These are phyloP conservation scores for Batrachochytrium dendrobatidis DNA, from an alignment of 371 early-diverging fungal species.

Conservation along the genomic window DNA sequence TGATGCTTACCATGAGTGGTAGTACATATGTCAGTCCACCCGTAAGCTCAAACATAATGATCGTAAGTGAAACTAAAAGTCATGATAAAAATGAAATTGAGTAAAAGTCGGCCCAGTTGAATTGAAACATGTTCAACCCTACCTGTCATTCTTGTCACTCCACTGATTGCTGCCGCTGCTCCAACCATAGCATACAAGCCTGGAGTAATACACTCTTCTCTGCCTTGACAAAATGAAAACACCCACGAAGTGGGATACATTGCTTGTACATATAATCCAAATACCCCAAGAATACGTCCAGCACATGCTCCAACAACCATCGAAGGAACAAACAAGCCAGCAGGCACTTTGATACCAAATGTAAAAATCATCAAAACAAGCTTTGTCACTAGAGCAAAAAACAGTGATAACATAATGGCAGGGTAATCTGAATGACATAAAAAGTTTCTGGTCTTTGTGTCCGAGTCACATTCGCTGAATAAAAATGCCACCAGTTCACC, in stretches of 20 bases:
- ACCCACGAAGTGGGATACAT: constrained; percentile 12
- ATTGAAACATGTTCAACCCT: neutral
- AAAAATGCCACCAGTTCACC: constrained; percentile 68
- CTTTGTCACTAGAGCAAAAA: constrained; percentile 16
- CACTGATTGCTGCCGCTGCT: constrained; percentile 84
- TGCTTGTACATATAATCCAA: constrained; percentile 28
- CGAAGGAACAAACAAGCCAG: constrained; percentile 86
- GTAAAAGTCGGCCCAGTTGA: constrained; percentile 34
- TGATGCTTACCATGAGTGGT: constrained; percentile 87
- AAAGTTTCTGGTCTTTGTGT: neutral
- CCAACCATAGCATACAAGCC: constrained; percentile 95
- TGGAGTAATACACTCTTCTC: constrained; percentile 67
- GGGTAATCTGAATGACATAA: constrained; percentile 5
- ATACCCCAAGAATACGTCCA: constrained; percentile 79
- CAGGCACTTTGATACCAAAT: constrained; percentile 55
- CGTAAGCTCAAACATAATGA: constrained; percentile 93
- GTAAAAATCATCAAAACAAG: constrained; percentile 21
- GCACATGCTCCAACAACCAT: constrained; percentile 87
- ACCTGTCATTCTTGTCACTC: constrained; percentile 83
- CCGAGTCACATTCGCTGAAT: constrained; percentile 67
- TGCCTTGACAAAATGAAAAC: constrained; percentile 12
- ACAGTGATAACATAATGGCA: constrained; percentile 6
- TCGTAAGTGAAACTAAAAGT: constrained; percentile 73
- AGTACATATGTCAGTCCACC: constrained; percentile 81
- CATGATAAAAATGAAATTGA: constrained; percentile 4